These are phyloP conservation scores for Cytospora piceicola DNA, from an alignment of 2,329 filamentous ascomycete genomes.

Conservation along the genomic window DNA sequence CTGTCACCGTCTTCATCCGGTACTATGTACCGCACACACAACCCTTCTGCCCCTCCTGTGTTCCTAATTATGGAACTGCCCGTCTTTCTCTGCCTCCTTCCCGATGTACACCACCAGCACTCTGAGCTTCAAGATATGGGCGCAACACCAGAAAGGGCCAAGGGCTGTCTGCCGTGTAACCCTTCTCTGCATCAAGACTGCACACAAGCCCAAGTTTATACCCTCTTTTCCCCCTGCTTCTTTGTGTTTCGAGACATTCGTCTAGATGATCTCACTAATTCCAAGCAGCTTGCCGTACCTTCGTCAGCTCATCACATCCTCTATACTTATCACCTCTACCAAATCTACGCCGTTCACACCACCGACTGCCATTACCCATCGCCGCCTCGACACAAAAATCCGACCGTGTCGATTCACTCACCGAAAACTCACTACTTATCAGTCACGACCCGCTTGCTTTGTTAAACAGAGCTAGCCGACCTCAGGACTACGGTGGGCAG, in stretches of 20 bases:
- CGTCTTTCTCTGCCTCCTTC: conserved; percentile 5
- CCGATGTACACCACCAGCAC: conserved; percentile 1
- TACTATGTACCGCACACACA: not conserved
- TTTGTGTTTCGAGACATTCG: conserved; percentile 19
- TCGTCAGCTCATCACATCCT: conserved; percentile 15
- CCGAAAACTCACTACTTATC: conserved; percentile 12
- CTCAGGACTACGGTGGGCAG: conserved; percentile 23
- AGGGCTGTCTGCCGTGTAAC: conserved; percentile 19
- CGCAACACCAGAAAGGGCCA: not conserved
- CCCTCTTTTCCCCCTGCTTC: conserved; percentile 18
- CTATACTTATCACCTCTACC: conserved; percentile 9
- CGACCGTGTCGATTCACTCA: not conserved
- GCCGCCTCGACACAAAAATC: conserved; percentile 11
- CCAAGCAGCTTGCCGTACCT: conserved; percentile 25
- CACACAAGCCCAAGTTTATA: conserved; percentile 16
- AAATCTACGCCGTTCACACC: not conserved
- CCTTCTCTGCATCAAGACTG: conserved; percentile 24
- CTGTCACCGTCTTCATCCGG: not conserved
- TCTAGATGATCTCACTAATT: conserved; percentile 25
- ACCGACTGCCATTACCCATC: conserved; percentile 14
- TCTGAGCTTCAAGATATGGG: not conserved
- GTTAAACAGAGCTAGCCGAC: conserved; percentile 11
- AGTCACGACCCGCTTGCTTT: conserved; percentile 9
- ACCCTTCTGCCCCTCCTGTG: conserved; percentile 10
- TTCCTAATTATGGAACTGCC: conserved; percentile 24